Evolutionary conservation across 1,139 yeast genomes (phyloP).

Genomic region (Pichia sp.): DNA sequence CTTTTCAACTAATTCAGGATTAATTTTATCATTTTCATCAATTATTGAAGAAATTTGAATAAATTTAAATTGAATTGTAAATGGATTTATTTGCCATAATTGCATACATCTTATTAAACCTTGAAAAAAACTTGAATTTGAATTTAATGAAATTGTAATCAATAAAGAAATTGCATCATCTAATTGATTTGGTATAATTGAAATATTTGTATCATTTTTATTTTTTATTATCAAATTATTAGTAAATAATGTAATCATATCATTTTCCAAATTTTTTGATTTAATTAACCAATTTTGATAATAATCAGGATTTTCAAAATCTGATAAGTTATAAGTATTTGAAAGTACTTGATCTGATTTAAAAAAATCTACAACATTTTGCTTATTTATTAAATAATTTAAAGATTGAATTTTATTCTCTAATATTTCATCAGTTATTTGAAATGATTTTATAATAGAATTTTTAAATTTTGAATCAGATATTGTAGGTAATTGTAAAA

Average conservation of each 20-base stretch:
- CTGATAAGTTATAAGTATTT: constrained; percentile 14
- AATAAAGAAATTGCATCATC: constrained; percentile 9
- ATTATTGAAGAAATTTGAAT: constrained; percentile 7
- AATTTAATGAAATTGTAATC: constrained; percentile 14
- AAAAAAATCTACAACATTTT: constrained; percentile 15
- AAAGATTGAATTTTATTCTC: constrained; percentile 7
- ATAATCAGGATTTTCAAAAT: constrained; percentile 18
- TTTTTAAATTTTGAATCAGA: constrained; percentile 12
- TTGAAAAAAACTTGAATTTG: constrained; percentile 21
- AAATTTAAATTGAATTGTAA: constrained; percentile 17
- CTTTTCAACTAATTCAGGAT: constrained; percentile 20
- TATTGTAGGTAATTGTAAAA: constrained; percentile 17
- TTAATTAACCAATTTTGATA: constrained; percentile 21
- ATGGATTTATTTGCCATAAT: constrained; percentile 29
- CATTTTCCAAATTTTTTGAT: constrained; percentile 14
- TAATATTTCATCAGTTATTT: constrained; percentile 6
- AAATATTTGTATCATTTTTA: background rate
- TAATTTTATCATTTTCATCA: constrained; percentile 6
- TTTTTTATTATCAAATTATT: background rate
- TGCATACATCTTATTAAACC: constrained; percentile 24
- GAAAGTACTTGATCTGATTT: constrained; percentile 14
- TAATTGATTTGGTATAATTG: constrained; percentile 13
- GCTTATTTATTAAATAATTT: constrained; percentile 13
- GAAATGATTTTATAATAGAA: constrained; percentile 12
- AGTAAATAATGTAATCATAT: constrained; percentile 9